A percentile compares a stretch with the other conserved stretches of the same genome.
Evolutionary conservation across 169 alveolate species (phyloP).

Genomic region (Plasmodium reichenowi): DNA sequence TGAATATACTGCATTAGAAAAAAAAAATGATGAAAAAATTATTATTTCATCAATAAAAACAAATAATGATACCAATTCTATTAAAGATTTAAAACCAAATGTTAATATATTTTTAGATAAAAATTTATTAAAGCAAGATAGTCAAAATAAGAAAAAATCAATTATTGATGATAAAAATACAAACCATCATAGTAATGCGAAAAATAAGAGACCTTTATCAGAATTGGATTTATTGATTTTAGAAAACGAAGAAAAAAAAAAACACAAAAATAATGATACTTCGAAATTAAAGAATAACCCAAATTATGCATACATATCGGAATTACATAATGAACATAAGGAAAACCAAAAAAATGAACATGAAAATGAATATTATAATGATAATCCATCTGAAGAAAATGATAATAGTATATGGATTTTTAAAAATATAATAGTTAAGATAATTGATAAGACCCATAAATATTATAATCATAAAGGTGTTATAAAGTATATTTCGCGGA

Average conservation of each 20-base stretch:
- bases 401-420: slow-evolving; percentile 31
- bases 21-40: slow-evolving; percentile 49
- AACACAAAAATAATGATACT: not conserved
- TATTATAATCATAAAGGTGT: slow-evolving; percentile 54
- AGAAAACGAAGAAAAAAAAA: slow-evolving; percentile 72
- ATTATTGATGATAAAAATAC: not conserved
- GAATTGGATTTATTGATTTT: slow-evolving; percentile 49
- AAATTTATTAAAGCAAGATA: slow-evolving; percentile 5
- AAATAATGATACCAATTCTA: not conserved
- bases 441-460: slow-evolving; percentile 58
- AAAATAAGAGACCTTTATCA: slow-evolving; percentile 57
- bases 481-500: slow-evolving; percentile 10
- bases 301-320: not conserved
- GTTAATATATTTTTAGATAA: slow-evolving; percentile 13
- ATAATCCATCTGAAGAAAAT: not conserved
- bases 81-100: slow-evolving; percentile 13
- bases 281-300: not conserved
- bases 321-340: not conserved
- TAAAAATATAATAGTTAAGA: slow-evolving; percentile 57
- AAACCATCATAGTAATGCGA: not conserved
- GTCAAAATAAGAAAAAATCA: slow-evolving; percentile 3
- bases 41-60: slow-evolving; percentile 50
- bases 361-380: not conserved
- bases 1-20: slow-evolving; percentile 58
- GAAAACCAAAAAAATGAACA: not conserved